Evolutionary conservation across 768 basidiomycete genomes (phyloP).

Genomic region (Termitomyces sp.): DNA sequence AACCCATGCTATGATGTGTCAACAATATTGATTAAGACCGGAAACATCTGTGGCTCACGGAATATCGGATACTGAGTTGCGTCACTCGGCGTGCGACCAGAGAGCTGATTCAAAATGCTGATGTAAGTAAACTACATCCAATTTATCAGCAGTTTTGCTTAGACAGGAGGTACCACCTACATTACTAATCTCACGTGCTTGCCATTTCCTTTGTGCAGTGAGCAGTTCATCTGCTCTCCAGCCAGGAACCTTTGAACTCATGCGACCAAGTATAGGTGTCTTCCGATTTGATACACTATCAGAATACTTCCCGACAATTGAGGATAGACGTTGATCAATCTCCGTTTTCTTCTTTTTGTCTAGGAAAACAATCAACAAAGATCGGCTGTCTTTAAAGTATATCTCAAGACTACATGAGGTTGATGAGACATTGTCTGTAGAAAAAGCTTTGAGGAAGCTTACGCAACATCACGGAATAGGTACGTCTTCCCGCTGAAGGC

Average conservation of each 20-base stretch:
- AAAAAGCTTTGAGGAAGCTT: constrained; percentile 24
- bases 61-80: constrained; percentile 94
- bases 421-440: neutral
- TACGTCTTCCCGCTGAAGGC: constrained; percentile 79
- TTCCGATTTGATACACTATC: constrained; percentile 41
- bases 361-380: constrained; percentile 77
- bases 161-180: constrained; percentile 33
- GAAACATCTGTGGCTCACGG: constrained; percentile 41
- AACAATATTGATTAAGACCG: neutral
- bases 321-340: constrained; percentile 46
- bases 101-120: constrained; percentile 85
- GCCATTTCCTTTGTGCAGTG: constrained; percentile 79
- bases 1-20: constrained; percentile 67
- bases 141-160: neutral
- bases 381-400: constrained; percentile 90
- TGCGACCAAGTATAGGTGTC: constrained; percentile 49
- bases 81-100: constrained; percentile 90
- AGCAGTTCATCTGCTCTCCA: constrained; percentile 56
- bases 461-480: constrained; percentile 90
- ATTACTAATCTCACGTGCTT: constrained; percentile 86
- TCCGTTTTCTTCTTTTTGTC: constrained; percentile 60
- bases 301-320: constrained; percentile 37
- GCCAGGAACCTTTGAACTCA: constrained; percentile 45
- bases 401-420: constrained; percentile 63
- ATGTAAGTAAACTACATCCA: constrained; percentile 74